phyloP scores from a whole-genome alignment of 1,284 basidiomycete genomes.

The Omphalotus olearius region DNA sequence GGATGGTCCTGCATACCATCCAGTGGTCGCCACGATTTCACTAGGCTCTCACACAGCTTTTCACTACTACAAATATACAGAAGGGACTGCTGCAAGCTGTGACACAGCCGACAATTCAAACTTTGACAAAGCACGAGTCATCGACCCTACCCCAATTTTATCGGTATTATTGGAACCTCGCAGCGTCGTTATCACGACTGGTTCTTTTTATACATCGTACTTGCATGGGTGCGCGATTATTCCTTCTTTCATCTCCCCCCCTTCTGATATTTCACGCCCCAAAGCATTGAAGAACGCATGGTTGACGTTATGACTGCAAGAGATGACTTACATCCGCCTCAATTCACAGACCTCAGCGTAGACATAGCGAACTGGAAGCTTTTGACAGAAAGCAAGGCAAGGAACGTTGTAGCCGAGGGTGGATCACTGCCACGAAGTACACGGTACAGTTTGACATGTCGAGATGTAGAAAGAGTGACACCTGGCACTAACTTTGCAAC shows the following conservation, averaged over 20 bases:
- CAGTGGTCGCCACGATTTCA: conserved; percentile 87
- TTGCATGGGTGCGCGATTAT: conserved; percentile 55
- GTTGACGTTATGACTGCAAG: conserved; percentile 40
- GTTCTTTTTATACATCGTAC: conserved; percentile 61
- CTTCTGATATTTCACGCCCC: not conserved
- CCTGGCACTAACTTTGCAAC: not conserved
- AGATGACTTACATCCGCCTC: conserved; percentile 18
- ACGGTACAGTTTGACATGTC: conserved; percentile 83
- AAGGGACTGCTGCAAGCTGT: conserved; percentile 17
- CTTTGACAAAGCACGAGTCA: conserved; percentile 37
- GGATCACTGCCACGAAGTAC: conserved; percentile 52
- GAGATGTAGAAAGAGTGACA: conserved; percentile 70
- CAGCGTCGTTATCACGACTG: conserved; percentile 75
- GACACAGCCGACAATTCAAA: conserved; percentile 4
- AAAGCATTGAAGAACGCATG: conserved; percentile 51
- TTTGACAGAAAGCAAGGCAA: conserved; percentile 37
- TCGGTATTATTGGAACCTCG: conserved; percentile 80
- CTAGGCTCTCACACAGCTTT: conserved; percentile 82
- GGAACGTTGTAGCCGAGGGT: conserved; percentile 37
- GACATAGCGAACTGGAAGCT: conserved; percentile 54
- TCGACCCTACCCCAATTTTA: conserved; percentile 62
- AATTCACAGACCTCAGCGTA: conserved; percentile 26
- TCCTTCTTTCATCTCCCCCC: not conserved
- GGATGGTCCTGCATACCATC: conserved; percentile 86
- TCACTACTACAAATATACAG: conserved; percentile 75